Base-by-base conservation (phyloP, 306 rosid genomes). In the Rosa rugosa region DNA sequence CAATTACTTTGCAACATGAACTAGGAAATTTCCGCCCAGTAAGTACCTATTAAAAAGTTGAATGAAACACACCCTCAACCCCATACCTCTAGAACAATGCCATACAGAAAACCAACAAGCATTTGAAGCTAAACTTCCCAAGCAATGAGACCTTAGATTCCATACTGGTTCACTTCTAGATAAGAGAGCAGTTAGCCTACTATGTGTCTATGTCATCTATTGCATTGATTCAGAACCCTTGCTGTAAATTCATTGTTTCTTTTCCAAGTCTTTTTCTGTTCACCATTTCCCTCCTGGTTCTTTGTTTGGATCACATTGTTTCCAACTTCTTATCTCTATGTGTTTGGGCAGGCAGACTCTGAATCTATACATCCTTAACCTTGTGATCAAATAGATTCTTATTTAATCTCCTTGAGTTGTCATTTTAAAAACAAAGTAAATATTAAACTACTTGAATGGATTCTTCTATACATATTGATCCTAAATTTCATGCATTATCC, bases 251-350 rank as follows among this genome's bases (percentile, higher is more conserved):
- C 85, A 70, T 84, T 87, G 88, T 87, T 83, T 84, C 80, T 81
- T 84, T 82, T 54, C 67, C 77, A 7, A 31, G 44, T 73, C 71
- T n/a, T 81, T 75, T 89, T 89, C 89, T 87, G 85, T 79, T 84
- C 80, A 87, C 92, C 88, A 54, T 81, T 67, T 89, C 85, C 72
- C 72, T 14, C 47, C 85, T 83, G 87, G 83, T 87, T 82, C 81
- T 86, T 89, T 84, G 78, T 83, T 89, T 72, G 80, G 20, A 83
- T 88, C 83, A 76, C 49, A 71, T 86, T 89, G 84, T 87, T 89
- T 64, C 51, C 64, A 69, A 77, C 76, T 63, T 82, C 77, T 72
- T 87, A 87, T 83, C 87, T 75, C 44, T 83, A 72, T 72, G 60
- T 81, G 79, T 81, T 84, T 71, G 83, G 75, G 73, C 83, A 57